These are phyloP conservation scores for Mariannaea sp. DNA, from an alignment of 2,329 filamentous ascomycete species.

Conservation along the genomic window DNA sequence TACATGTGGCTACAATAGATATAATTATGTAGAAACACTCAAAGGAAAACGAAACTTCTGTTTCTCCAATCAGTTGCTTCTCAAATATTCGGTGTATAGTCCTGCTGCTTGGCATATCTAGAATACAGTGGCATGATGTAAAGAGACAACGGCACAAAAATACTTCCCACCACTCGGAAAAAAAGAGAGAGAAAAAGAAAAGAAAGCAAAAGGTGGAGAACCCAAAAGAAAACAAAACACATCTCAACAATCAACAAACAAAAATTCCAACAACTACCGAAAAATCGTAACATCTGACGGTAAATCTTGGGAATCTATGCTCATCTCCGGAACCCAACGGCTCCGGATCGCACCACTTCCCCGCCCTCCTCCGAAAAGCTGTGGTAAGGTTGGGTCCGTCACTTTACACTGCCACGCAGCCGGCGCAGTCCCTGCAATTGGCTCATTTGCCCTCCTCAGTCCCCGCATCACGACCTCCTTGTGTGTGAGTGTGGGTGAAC, in stretches of 20 bases:
- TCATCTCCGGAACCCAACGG: constrained; percentile 29
- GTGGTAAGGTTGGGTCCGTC: background rate
- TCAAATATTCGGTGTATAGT: too few relatives aligned
- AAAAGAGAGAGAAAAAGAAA: constrained; percentile 13
- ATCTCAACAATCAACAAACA: background rate
- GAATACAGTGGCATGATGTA: too few relatives aligned
- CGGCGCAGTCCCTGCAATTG: background rate
- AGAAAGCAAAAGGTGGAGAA: background rate
- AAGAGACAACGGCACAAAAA: too few relatives aligned
- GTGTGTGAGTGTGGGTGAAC: too few relatives aligned
- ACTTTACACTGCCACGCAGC: background rate
- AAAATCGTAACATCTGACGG: constrained; percentile 32
- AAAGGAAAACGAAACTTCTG: too few relatives aligned
- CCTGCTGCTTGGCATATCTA: too few relatives aligned
- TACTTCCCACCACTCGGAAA: too few relatives aligned
- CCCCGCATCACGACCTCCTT: background rate
- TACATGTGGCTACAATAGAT: background rate
- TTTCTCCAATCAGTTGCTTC: too few relatives aligned
- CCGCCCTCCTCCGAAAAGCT: constrained; percentile 28
- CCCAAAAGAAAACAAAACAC: too few relatives aligned
- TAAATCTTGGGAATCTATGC: constrained; percentile 27
- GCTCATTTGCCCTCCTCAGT: background rate
- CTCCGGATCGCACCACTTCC: constrained; percentile 35
- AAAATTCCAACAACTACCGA: constrained; percentile 33
- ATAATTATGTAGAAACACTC: too few relatives aligned